phyloP scores from a whole-genome alignment of 345 rosid species.

The Stellera chamaejasme region DNA sequence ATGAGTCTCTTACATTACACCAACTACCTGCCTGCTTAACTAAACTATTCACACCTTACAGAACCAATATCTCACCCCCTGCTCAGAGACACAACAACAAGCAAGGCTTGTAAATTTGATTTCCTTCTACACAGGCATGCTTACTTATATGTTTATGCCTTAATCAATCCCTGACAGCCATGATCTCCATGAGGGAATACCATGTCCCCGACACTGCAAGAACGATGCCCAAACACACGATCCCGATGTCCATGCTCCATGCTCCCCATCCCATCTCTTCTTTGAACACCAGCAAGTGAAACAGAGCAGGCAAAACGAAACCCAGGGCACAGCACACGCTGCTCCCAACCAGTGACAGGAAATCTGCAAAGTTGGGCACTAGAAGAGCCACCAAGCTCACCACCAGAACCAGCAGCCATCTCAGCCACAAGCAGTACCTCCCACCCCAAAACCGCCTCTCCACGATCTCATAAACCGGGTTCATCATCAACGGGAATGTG shows the following conservation, averaged over 20 bases:
- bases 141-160: slow-evolving; percentile 17
- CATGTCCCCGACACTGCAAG: slow-evolving; percentile 72
- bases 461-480: slow-evolving; percentile 78
- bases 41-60: background rate
- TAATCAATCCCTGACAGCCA: slow-evolving; percentile 17
- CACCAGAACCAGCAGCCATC: slow-evolving; percentile 60
- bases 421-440: slow-evolving; percentile 60
- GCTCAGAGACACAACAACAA: background rate
- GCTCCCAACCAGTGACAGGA: slow-evolving; percentile 82
- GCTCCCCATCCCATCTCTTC: slow-evolving; percentile 65
- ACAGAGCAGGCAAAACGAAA: slow-evolving; percentile 70
- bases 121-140: background rate
- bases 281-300: slow-evolving; percentile 76
- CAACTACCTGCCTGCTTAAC: background rate
- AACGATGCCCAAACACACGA: slow-evolving; percentile 42
- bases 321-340: slow-evolving; percentile 78
- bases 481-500: slow-evolving; percentile 91
- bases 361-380: slow-evolving; percentile 84
- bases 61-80: background rate
- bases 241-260: slow-evolving; percentile 44
- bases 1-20: too few relatives aligned
- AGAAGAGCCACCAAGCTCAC: slow-evolving; percentile 61
- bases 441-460: slow-evolving; percentile 66
- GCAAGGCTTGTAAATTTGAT: background rate
- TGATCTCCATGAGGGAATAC: slow-evolving; percentile 61